Evolutionary conservation across 176 grass and related monocot genomes (phyloP).

Genomic region (Carex myosuroides): DNA sequence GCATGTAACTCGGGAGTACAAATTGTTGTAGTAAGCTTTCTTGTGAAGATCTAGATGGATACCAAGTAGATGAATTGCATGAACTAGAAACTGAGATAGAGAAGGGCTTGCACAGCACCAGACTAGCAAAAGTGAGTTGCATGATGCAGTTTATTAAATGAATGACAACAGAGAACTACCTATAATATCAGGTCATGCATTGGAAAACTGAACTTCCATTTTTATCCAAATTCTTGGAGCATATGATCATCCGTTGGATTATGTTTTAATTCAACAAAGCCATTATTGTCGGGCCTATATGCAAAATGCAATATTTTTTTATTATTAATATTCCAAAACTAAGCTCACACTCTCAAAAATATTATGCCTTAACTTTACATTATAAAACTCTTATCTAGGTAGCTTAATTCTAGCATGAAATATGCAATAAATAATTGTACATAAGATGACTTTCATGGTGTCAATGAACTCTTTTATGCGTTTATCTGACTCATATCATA

Average conservation of each 20-base stretch:
- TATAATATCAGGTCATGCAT: background rate
- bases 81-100: constrained; percentile 22
- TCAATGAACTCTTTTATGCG: too few relatives aligned
- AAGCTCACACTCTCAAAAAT: background rate
- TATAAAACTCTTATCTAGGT: background rate
- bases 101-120: constrained; percentile 23
- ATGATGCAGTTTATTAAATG: background rate
- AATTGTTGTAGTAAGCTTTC: constrained; percentile 25
- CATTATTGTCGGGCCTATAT: background rate
- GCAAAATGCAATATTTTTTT: background rate
- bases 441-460: background rate
- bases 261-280: background rate
- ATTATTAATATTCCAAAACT: background rate
- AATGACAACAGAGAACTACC: background rate
- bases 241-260: background rate
- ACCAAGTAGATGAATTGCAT: constrained; percentile 20
- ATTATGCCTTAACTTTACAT: background rate
- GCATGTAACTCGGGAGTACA: background rate
- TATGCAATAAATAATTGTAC: background rate
- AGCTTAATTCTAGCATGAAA: background rate
- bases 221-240: background rate
- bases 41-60: constrained; percentile 32
- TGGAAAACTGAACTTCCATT: background rate
- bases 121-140: constrained; percentile 25
- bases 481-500: too few relatives aligned